Evolutionary conservation across 257 asterid species (phyloP), one percentile per base, ranked within the genome.

Genomic region (Solanum lignicaule): DNA sequence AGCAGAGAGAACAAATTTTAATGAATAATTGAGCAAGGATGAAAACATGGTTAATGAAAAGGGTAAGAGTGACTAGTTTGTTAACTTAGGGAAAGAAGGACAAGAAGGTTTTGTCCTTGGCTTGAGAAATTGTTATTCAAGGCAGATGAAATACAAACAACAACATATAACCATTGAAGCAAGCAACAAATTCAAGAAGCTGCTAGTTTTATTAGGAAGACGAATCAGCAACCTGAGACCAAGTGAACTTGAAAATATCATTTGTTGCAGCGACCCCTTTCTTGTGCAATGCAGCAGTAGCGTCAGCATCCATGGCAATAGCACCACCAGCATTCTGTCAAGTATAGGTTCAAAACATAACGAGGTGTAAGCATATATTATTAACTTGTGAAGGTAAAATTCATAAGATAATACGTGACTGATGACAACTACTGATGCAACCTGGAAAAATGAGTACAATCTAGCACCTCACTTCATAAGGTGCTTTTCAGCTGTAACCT

Each of bases 221-320:
- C 4, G 62, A 74, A 72, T 29, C 7, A 48, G 69, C 7, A 82
- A 96, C 99, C 99, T 94, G 87, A 90, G 93, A 91, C 99, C 99
- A 96, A 58, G 94, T 91, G 91, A 94, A 97, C 90, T 97, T 97
- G 88, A 91, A 95, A 21, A 93, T 86, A 88, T 97, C 99, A 85
- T 96, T 94, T 60, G 99, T 97, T 27, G 96, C 86, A 89, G 93
- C 87, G 86, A 97, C 71, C 87, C 97, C 96, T 91, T 92, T 95
- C 91, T 94, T 93, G 91, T 89, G 99, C 93, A 97, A 88, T 29
- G 94, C 89, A 82, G 99, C 89, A 25, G 97, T 95, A 83, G 98
- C 99, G 87, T 97, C 99, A 88, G 99, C 99, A 89, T 97, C 98
- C 99, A 97, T 92, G 89, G 86, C 92, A 76, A 97, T 93, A 75